Evolutionary conservation across 352 stramenopile species (phyloP).

Genomic region (Achlya hypogyna): DNA sequence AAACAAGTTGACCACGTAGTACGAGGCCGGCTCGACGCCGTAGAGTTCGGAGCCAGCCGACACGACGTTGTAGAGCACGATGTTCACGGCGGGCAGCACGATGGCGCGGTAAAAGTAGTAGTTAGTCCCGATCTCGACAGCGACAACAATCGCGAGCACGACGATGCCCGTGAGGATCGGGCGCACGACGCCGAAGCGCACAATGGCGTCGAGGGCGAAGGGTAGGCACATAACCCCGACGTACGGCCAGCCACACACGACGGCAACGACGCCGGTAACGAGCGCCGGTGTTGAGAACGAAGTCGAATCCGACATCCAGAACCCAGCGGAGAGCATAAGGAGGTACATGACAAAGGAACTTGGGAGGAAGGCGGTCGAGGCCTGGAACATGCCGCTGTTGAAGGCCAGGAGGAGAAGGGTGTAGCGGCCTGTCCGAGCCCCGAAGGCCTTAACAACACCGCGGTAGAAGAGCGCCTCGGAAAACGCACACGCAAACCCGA

Average conservation of each 20-base stretch:
- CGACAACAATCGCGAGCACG: conserved; percentile 64
- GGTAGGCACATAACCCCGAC: conserved; percentile 94
- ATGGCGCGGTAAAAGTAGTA: conserved; percentile 72
- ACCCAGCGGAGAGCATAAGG: conserved; percentile 60
- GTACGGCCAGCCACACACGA: conserved; percentile 96
- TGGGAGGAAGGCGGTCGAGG: conserved; percentile 87
- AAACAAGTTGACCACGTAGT: conserved; percentile 93
- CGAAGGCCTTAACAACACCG: conserved; percentile 51
- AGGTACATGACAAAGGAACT: conserved; percentile 87
- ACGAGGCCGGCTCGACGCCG: conserved; percentile 90
- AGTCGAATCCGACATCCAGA: conserved; percentile 72
- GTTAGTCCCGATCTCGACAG: conserved; percentile 70
- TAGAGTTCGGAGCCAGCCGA: conserved; percentile 96
- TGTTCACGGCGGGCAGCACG: conserved; percentile 87
- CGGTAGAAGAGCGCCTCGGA: conserved; percentile 84
- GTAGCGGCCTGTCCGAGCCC: conserved; percentile 47
- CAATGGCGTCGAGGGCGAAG: conserved; percentile 80
- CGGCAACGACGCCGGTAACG: conserved; percentile 81
- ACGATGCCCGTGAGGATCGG: conserved; percentile 36
- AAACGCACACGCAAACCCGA: conserved; percentile 69
- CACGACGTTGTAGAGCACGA: conserved; percentile 94
- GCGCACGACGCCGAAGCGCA: conserved; percentile 38
- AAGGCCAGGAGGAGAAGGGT: conserved; percentile 70
- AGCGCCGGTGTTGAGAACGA: conserved; percentile 44
- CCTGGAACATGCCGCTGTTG: conserved; percentile 90